Base-by-base conservation (phyloP, 1,284 basidiomycete genomes). In the Pterulicium gracile region DNA sequence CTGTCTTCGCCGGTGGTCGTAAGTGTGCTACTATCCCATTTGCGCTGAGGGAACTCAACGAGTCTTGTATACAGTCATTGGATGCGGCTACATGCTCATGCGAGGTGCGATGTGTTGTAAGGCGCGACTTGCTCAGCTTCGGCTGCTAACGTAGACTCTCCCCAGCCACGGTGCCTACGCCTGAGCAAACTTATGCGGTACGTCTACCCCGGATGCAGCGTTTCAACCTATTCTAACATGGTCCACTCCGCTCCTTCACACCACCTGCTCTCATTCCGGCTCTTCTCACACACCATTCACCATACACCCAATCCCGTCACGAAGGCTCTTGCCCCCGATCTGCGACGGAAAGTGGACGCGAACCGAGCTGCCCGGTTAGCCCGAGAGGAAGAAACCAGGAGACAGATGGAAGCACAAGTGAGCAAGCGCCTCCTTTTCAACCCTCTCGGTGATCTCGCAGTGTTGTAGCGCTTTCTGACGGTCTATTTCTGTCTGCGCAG, bases 311-410 rank as follows among this genome's bases (percentile, higher is more conserved):
- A n/a, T n/a, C n/a, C n/a, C n/a, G n/a, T n/a, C n/a, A n/a, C n/a
- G 13, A 55, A 85, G 81, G 67, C 70, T 52, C 72, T 85, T 73
- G 67, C 81, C 10, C 81, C 83, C 46, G 81, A 85, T 61, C 58
- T 86, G 48, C 72, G 68, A 53, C 70, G 73, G 43, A 77, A 75
- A 55, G 82, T 85, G 3, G 83, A 85, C 54, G 73, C 74, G 2
- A 72, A 71, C 51, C 72, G 78, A 36, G 70, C 70, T 14, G 66
- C 75, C 4, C 69, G 83, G 45, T 51, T 75, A 18, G 71, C 74
- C 2, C 63, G 71, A 51, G 81, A 84, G 62, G 64, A 66, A 44
- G 72, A 70, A 48, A 69, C 70, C 51, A 68, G 68, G 54, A 69
- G 68, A 54, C 77, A 80, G 55, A 62, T 68, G 13, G 59, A 69